Evolutionary conservation across 306 rosid genomes (phyloP), one percentile per base, ranked within the genome.

Genomic region (Argentina anserina): DNA sequence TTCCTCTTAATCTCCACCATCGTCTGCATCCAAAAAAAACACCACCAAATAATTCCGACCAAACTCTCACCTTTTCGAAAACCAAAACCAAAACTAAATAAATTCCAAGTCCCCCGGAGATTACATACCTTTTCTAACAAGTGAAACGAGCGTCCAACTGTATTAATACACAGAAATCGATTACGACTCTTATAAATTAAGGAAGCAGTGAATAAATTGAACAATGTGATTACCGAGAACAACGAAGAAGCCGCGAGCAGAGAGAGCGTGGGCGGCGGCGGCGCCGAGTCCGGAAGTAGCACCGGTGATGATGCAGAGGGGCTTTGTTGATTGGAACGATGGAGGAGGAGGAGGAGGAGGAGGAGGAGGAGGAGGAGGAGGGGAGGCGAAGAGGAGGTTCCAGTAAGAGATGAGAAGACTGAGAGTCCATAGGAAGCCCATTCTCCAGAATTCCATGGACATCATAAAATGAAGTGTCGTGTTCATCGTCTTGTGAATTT

Each of bases 231-330:
- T 79, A 89, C 97, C 98, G 58, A 93, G 87, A 72, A 84, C 86
- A 33, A 93, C 87, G 58, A 75, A 72, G 85, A 87, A 93, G 61
- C 97, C 98, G 68, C 74, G 86, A 76, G 71, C 76, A 11, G 92
- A 87, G 75, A 93, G 96, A 47, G 88, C 84, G 53, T 67, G 71
- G 56, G 97, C 97, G 65, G 97, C 76, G 21, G 96, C 87, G 10
- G 82, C 90, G 70, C 97, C 98, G 73, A 93, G 53, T 14, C 98
- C 98, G 82, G 97, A 90, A n/a, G 96, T 93, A 61, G 96, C 98
- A 56, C 98, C 98, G 29, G 98, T 93, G 76, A 93, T 71, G 42
- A 93, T 72, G 82, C 96, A 90, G 69, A 93, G 80, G 21, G 97
- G 96, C 62, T 71, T 80, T 5, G 49, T 11, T 6, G 53, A 69